Evolutionary conservation across 2,329 filamentous ascomycete species (phyloP), one percentile per base, ranked within the genome.

Genomic region (Beauveria australis): DNA sequence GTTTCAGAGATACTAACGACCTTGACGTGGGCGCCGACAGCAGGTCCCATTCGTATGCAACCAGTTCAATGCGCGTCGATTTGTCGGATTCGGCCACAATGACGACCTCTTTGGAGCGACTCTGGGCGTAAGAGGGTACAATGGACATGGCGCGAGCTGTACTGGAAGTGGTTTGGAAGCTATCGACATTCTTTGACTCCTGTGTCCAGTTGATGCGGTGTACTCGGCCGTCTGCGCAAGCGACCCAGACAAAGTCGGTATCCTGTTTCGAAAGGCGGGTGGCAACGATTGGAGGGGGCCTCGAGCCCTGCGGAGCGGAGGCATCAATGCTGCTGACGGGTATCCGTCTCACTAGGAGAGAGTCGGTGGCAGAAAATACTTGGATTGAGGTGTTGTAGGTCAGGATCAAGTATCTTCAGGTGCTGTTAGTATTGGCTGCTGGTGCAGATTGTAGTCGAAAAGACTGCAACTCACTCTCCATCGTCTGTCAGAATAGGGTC

Each of bases 291-390:
- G 70, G 69, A 47, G 70, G 66, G 61, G 71, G 61, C 47, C 61
- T 63, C 43, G 69, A 60, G 10, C 62, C 63, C 33, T 67, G 67
- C 26, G 67, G 55, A 12, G 66, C 65, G 5, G 69, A 66, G 33
- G 67, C 58, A 53, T 72, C 71, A 43, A 68, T 62, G 40, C 66
- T 67, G 61, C 64, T 69, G 65, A 87, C 76, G 14, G 82, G 76
- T 53, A 97, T 87, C 60, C 86, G 84, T 66, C 91, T 86, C 51
- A 91, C 79, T 24, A 95, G 83, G 54, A 95, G 82, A 1, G 94
- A 97, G 59, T 91, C 92, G 64, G 84, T 79, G 33, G 90, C 84
- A 1, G 89, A 89, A 73, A 94, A 96, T 28, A 96, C 81, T 71
- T 92, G 89, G 59, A 97, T 79, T 10, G 88, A 87, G 30, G 84